Evolutionary conservation across 2,329 filamentous ascomycete species (phyloP), one percentile per base, ranked within the genome.

Genomic region (Coniella vitis): DNA sequence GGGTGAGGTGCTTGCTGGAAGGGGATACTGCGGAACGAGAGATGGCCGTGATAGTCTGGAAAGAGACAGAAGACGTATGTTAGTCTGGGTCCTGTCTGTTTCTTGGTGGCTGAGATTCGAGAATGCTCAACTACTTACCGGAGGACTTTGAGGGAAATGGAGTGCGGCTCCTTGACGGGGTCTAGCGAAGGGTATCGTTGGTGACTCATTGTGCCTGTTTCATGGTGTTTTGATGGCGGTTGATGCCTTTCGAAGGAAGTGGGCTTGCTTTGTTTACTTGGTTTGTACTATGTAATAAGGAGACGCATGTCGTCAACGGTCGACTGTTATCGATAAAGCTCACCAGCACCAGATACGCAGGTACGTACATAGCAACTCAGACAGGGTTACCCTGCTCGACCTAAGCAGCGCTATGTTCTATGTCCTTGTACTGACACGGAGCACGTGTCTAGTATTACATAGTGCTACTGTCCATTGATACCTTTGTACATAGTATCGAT

Each of bases 11-110:
- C 14, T 49, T 25, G 70, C 67, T 54, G 79, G 62, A 52, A 86
- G 72, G 3, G 84, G 78, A 57, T 86, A 79, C 60, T 90, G 87
- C 9, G 79, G 71, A 35, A 87, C 83, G 47, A 91, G 78, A 3
- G 86, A 85, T 1, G 87, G 90, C 13, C 87, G 84, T 1, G 90
- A 95, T 51, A 97, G 78, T 51, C 89, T 94, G 58, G 25, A 22
- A 12, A 5, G 22, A 22, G n/a, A 38, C 16, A 46, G 5, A 20
- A 14, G 38, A 29, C 51, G 52, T 48, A 39, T 35, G 43, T 29
- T 37, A 41, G 14, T 21, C 22, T 31, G 34, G 37, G 39, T 17
- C 19, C n/a, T n/a, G n/a, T 22, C 4, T 25, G 25, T 29, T 29
- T 29, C 10, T 31, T 21, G 31, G 29, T 22, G 16, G 19, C n/a